Percentiles rank a stretch among this genome's conserved stretches.
Evolutionary conservation across 495 filamentous ascomycete genomes (phyloP).

Genomic region (Cryomyces antarcticus): DNA sequence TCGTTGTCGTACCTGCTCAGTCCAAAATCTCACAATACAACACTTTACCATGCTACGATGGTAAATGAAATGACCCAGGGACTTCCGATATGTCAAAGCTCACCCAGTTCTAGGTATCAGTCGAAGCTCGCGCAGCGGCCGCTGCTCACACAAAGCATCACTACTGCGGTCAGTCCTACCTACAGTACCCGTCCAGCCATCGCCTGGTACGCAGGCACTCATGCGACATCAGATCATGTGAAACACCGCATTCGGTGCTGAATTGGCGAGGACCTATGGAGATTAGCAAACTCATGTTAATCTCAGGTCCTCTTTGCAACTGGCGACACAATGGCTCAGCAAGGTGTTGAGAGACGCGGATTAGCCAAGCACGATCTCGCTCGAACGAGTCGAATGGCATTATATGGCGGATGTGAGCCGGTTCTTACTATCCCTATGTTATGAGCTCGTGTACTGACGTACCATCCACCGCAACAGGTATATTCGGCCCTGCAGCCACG

Average conservation of each 20-base stretch:
- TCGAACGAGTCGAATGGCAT: constrained; percentile 73
- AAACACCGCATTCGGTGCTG: not conserved
- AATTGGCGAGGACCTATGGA: not conserved
- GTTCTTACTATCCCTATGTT: constrained; percentile 24
- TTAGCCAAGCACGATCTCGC: constrained; percentile 58
- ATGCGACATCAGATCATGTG: not conserved
- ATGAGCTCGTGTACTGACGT: constrained; percentile 1
- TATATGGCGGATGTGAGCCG: constrained; percentile 85
- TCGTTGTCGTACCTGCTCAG: too few species aligned
- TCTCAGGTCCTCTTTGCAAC: constrained; percentile 64
- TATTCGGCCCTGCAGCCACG: constrained; percentile 85
- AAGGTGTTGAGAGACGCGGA: constrained; percentile 69
- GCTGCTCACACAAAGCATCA: constrained; percentile 72
- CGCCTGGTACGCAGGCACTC: not conserved
- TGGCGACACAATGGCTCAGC: constrained; percentile 84
- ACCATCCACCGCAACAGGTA: constrained; percentile 24
- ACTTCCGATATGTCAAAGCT: too few species aligned
- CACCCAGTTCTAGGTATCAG: constrained; percentile 50
- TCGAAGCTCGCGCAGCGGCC: constrained; percentile 59
- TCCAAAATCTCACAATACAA: too few species aligned
- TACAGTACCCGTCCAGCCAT: not conserved
- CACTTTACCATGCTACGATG: too few species aligned
- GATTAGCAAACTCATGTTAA: not conserved
- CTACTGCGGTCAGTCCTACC: constrained; percentile 39
- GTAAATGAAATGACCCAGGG: too few species aligned